Percentiles rank a stretch among this genome's conserved stretches.
Evolutionary conservation across 2,329 filamentous ascomycete genomes (phyloP).

Genomic region (Diplodia seriata): DNA sequence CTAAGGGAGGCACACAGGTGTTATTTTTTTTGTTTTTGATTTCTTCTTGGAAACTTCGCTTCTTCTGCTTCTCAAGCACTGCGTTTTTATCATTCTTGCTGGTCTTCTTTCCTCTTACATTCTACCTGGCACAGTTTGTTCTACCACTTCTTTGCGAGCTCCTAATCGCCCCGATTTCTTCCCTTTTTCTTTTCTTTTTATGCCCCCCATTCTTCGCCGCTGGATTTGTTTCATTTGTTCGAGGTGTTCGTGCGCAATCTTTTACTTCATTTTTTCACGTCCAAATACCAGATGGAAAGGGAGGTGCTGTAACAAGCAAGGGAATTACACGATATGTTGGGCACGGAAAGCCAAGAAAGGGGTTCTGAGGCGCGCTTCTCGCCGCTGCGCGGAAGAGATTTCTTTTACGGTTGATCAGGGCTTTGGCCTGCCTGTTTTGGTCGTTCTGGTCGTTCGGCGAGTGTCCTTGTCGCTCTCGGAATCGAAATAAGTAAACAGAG

Average conservation of each 20-base stretch:
- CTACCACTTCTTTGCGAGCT: conserved; percentile 20
- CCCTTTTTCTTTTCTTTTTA: conserved; percentile 25
- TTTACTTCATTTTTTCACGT: conserved; percentile 22
- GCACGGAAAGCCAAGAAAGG: conserved; percentile 29
- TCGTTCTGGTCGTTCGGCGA: conserved; percentile 26
- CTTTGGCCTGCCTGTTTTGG: conserved; percentile 27
- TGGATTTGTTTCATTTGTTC: conserved; percentile 30
- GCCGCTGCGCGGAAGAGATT: conserved; percentile 31
- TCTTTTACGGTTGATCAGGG: conserved; percentile 23
- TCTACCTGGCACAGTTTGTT: conserved; percentile 7
- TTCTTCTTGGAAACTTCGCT: conserved; percentile 14
- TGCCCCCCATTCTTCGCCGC: conserved; percentile 20
- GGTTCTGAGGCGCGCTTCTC: conserved; percentile 28
- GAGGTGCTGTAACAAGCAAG: conserved; percentile 27
- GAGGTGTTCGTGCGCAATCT: conserved; percentile 22
- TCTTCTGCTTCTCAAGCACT: conserved; percentile 25
- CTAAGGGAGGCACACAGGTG: conserved; percentile 28
- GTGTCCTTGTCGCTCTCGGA: conserved; percentile 29
- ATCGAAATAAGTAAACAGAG: conserved; percentile 28
- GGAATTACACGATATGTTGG: conserved; percentile 25
- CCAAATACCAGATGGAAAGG: conserved; percentile 29
- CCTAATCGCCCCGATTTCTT: conserved; percentile 13
- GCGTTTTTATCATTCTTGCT: conserved; percentile 23
- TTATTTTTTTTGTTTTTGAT: conserved; percentile 22
- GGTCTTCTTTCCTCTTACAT: conserved; percentile 20